phyloP scores from a whole-genome alignment of 1,284 basidiomycete species.

The Volvariella surrecta region DNA sequence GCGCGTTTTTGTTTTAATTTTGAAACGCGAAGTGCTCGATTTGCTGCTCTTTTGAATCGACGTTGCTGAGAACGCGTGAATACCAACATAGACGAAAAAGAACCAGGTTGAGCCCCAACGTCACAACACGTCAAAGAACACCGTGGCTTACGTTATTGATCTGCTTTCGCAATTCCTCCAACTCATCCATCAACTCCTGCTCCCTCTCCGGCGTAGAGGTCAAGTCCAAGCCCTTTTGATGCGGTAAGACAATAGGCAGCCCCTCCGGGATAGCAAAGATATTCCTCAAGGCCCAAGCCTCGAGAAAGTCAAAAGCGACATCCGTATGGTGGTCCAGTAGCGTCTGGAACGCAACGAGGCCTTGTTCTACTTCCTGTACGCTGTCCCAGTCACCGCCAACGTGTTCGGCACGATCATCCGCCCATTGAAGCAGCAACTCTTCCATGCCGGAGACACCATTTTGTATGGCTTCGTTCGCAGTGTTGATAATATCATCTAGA shows the following conservation, averaged over 20 bases:
- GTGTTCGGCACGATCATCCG: constrained; percentile 39
- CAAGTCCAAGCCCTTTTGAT: constrained; percentile 53
- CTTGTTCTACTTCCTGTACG: constrained; percentile 61
- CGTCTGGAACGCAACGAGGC: constrained; percentile 69
- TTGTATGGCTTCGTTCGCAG: constrained; percentile 49
- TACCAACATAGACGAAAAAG: constrained; percentile 2
- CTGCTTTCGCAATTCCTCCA: constrained; percentile 46
- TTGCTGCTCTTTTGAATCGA: constrained; percentile 43
- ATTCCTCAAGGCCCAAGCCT: constrained; percentile 70
- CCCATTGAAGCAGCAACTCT: constrained; percentile 63
- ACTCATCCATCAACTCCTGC: constrained; percentile 49
- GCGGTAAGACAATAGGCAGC: constrained; percentile 59
- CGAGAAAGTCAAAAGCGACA: constrained; percentile 74
- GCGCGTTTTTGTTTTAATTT: constrained; percentile 33
- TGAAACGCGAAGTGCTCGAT: constrained; percentile 38
- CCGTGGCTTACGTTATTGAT: constrained; percentile 49
- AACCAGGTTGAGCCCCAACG: neutral
- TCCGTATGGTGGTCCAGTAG: constrained; percentile 72
- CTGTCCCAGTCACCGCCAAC: constrained; percentile 37
- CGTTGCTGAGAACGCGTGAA: constrained; percentile 41
- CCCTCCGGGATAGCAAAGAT: constrained; percentile 63
- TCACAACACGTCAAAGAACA: constrained; percentile 2
- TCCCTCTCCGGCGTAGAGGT: constrained; percentile 41
- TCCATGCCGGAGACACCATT: constrained; percentile 70
- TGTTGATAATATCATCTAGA: constrained; percentile 27